These are phyloP conservation scores for Pelargonium myrrhifolium DNA, from an alignment of 441 rosid genomes.

Conservation along the genomic window DNA sequence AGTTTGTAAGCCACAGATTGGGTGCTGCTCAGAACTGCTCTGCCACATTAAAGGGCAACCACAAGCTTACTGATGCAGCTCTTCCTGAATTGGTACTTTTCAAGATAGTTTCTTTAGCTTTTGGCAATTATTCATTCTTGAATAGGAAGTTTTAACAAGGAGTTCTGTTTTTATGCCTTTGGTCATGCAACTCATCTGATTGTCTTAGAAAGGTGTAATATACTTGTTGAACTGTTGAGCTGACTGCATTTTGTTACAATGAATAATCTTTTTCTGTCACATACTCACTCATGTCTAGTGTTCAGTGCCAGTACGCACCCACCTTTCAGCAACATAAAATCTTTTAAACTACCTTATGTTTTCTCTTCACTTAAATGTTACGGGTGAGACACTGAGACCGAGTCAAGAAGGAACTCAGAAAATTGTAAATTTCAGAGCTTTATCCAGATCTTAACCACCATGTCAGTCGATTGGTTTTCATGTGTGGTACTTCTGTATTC, in stretches of 20 bases:
- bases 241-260: background rate
- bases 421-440: background rate
- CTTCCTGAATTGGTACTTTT: constrained; percentile 48
- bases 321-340: no score
- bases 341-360: no score
- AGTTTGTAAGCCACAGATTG: constrained; percentile 64
- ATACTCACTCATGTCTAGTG: background rate
- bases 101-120: background rate
- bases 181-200: background rate
- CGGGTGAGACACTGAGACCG: no score
- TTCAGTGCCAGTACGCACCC: background rate
- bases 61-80: constrained; percentile 51
- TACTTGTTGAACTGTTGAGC: background rate
- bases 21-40: constrained; percentile 97
- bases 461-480: background rate
- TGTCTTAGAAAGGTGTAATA: background rate
- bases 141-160: background rate
- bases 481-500: background rate
- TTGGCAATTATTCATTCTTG: background rate
- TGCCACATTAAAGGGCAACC: constrained; percentile 70
- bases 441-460: no score
- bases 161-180: background rate
- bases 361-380: no score
- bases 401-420: background rate
- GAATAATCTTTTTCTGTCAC: background rate